These are phyloP conservation scores for Penium margaritaceum DNA, from an alignment of 139 green algal genomes.

Conservation along the genomic window DNA sequence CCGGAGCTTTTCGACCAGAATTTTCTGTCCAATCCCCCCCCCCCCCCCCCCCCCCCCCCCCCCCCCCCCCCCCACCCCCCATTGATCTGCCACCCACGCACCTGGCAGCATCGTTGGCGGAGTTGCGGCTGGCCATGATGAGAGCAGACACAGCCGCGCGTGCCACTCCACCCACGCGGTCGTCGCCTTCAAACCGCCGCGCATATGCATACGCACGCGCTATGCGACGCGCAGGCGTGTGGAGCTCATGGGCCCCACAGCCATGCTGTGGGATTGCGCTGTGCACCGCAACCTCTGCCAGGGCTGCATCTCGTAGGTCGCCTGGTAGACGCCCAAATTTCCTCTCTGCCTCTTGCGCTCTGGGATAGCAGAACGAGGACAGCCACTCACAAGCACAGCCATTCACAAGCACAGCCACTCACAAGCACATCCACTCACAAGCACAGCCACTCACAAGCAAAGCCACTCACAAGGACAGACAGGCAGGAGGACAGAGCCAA, in stretches of 20 bases:
- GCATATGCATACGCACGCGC: slow-evolving; percentile 12
- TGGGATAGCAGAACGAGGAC: no score
- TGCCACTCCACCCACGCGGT: neutral
- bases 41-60: no score
- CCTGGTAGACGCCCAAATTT: neutral
- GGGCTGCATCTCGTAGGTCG: slow-evolving; percentile 10
- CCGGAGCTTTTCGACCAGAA: neutral
- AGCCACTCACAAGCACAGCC: no score
- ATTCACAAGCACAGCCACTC: no score
- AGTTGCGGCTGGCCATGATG: neutral
- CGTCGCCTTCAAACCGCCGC: neutral
- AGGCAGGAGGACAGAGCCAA: no score
- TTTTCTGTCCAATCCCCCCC: no score
- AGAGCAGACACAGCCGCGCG: neutral
- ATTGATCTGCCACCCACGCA: no score
- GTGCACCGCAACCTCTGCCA: slow-evolving; percentile 32
- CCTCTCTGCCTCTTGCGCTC: neutral
- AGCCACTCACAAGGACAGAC: no score
- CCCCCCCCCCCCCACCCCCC: no score
- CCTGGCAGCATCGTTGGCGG: slow-evolving; percentile 15
- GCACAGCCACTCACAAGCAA: no score
- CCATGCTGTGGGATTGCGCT: slow-evolving; percentile 4
- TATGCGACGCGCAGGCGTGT: slow-evolving; percentile 31
- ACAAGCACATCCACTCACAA: no score
- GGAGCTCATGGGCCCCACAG: neutral